Evolutionary conservation across 2,329 filamentous ascomycete species (phyloP).

Genomic region (Fusarium sacchari): DNA sequence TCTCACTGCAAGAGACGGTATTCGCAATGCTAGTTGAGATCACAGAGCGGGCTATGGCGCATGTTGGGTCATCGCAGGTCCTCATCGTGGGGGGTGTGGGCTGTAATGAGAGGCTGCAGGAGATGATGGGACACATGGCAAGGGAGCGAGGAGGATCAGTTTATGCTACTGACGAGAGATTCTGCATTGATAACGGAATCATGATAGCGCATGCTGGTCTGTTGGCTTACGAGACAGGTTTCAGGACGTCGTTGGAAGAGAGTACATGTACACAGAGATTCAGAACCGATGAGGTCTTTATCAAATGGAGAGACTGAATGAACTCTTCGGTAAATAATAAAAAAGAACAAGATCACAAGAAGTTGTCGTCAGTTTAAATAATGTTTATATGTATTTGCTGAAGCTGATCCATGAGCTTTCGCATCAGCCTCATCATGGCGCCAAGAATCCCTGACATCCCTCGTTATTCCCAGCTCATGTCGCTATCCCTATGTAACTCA

Average conservation of each 20-base stretch:
- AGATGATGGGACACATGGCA: conserved; percentile 99
- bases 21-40: conserved; percentile 99
- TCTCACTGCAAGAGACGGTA: conserved; percentile 93
- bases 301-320: conserved; percentile 79
- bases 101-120: conserved; percentile 91
- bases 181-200: conserved; percentile 99
- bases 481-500: neutral
- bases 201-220: conserved; percentile 99
- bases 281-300: conserved; percentile 82
- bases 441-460: neutral
- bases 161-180: conserved; percentile 94
- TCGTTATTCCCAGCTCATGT: neutral
- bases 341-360: neutral
- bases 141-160: conserved; percentile 87
- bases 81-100: conserved; percentile 96
- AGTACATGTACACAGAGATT: conserved; percentile 88
- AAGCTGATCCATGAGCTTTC: neutral
- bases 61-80: conserved; percentile 90
- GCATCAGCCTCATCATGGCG: neutral
- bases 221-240: conserved; percentile 84
- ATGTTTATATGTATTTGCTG: conserved; percentile 1
- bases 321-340: conserved; percentile 1
- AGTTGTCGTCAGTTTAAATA: neutral
- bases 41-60: conserved; percentile 97
- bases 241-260: conserved; percentile 78